Percentiles rank a stretch among this genome's conserved stretches.
Evolutionary conservation across 257 asterid species (phyloP).

Genomic region (Paraleonurus japonicus): DNA sequence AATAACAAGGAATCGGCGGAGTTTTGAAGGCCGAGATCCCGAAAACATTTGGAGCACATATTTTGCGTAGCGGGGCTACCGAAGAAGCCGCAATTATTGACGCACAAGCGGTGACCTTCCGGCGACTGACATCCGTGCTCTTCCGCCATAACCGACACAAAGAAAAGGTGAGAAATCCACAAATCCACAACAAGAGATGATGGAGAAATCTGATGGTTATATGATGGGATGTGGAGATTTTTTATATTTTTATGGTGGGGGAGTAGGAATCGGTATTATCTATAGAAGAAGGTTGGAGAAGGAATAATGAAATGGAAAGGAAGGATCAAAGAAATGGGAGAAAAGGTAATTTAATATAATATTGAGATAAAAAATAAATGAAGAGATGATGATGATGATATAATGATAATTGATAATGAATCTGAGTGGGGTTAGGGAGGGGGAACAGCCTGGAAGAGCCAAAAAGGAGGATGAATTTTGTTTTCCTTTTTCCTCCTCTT

Average conservation of each 20-base stretch:
- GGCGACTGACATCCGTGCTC: conserved; percentile 75
- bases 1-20: conserved; percentile 29
- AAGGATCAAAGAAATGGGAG: conserved; percentile 47
- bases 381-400: background rate
- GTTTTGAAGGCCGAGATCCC: conserved; percentile 42
- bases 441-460: conserved; percentile 48
- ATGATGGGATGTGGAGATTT: background rate
- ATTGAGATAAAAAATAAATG: no score
- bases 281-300: conserved; percentile 23
- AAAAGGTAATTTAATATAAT: conserved; percentile 26
- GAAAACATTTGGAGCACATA: conserved; percentile 74
- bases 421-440: background rate
- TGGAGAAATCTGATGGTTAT: background rate
- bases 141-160: conserved; percentile 73
- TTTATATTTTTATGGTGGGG: conserved; percentile 25
- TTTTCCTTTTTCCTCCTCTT: background rate
- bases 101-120: conserved; percentile 81
- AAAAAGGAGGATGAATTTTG: conserved; percentile 37
- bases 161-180: background rate
- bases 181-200: background rate
- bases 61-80: conserved; percentile 81
- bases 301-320: conserved; percentile 30
- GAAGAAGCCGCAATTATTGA: conserved; percentile 79
- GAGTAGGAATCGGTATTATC: conserved; percentile 27
- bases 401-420: background rate